phyloP scores from a whole-genome alignment of 805 yeast species.

The Nakazawaea populi region DNA sequence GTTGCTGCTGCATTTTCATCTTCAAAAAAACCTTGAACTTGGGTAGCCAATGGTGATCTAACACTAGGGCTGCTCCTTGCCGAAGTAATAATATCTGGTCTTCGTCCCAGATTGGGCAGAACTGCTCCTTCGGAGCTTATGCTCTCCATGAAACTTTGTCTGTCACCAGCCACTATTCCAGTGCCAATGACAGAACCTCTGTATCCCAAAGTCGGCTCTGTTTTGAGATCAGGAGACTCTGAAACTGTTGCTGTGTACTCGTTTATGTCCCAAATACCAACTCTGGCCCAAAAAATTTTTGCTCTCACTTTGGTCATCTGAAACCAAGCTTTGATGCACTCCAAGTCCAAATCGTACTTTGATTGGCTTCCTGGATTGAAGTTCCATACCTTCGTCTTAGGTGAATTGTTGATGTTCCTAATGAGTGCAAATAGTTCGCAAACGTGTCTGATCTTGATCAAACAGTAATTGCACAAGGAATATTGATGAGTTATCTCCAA shows the following conservation, averaged over 20 bases:
- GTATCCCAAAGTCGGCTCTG: not conserved
- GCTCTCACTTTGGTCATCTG: constrained; percentile 59
- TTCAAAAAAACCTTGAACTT: constrained; percentile 3
- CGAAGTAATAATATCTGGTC: constrained; percentile 3
- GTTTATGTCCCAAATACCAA: constrained; percentile 66
- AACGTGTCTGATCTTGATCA: constrained; percentile 69
- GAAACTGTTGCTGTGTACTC: not conserved
- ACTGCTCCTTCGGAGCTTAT: not conserved
- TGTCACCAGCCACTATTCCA: constrained; percentile 7
- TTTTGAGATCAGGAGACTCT: not conserved
- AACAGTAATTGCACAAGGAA: constrained; percentile 78
- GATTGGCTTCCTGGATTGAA: constrained; percentile 32
- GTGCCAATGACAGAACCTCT: constrained; percentile 9
- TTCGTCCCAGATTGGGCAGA: constrained; percentile 1
- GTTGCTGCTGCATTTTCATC: not conserved
- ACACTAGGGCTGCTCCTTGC: constrained; percentile 2
- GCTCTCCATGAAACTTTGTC: constrained; percentile 10
- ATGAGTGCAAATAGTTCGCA: constrained; percentile 81
- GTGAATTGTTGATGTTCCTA: constrained; percentile 46
- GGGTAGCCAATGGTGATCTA: constrained; percentile 1
- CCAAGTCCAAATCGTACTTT: constrained; percentile 12
- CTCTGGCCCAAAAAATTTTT: constrained; percentile 76
- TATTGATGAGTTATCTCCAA: constrained; percentile 37
- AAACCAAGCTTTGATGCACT: constrained; percentile 46
- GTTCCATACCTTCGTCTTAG: constrained; percentile 49